Base-by-base conservation (phyloP, 441 rosid species). In the Euphorbia schlechtendalii region DNA sequence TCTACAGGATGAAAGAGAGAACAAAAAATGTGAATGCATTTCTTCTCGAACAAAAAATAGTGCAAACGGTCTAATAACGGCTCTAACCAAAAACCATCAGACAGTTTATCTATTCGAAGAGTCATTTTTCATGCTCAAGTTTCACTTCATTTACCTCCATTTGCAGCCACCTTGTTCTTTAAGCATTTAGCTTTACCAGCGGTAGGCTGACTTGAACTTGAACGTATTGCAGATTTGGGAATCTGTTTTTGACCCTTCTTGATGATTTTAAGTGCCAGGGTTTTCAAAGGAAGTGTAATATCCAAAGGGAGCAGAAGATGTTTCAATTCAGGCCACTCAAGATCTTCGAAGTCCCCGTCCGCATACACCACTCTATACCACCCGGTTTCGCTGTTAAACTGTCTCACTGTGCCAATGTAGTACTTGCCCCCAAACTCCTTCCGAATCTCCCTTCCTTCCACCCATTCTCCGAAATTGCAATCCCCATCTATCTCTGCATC, bases 361-460 rank as follows among this genome's bases (percentile, higher is more conserved):
- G 85, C 94, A 54, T 92, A 92, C 52, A 64, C 83, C 70, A 89
- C 92, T 72, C 82, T 84, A 55, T 88, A 86, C 98, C 98, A 90
- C 5, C 87, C 86, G n/a, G 71, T 70, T 54, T 82, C 88, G 74
- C 74, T 84, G 75, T 92, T 90, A 63, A 81, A 89, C 78, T 74
- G 81, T 14, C 57, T 67, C 62, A 92, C 84, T 0, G 66, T 78
- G 3, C 93, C 88, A 1, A 71, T 56, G 70, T 79, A 88, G 70
- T 80, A 80, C 6, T 36, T 59, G 13, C 73, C 81, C 59, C 72
- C 84, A 63, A 89, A 90, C 76, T 80, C 64, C 64, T 88, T 92
- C 51, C 46, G 70, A 49, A 90, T 94, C 73, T 84, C 76, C 73
- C 98, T 82, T 62, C 96, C 97, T 76, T 77, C 87, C 63, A 92